Conservation (phyloP, 2,329 filamentous ascomycete species). For the Fusarium kyushuense region DNA sequence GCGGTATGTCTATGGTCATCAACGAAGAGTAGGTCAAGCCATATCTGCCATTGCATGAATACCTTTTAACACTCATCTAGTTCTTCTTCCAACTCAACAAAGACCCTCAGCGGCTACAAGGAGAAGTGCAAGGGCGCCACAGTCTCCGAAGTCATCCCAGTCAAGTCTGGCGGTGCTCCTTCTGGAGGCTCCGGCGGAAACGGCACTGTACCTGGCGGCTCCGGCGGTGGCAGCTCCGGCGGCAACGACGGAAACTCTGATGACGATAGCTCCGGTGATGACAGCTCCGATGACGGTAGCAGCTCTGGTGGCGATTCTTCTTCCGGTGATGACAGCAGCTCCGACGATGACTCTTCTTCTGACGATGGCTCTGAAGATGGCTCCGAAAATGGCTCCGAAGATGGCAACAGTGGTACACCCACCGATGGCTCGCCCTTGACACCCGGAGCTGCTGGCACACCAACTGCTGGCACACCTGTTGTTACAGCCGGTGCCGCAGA, state of each 20-base stretch:
- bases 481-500: conserved; percentile 45
- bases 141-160: conserved; percentile 48
- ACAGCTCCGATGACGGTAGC: neutral
- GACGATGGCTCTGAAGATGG: neutral
- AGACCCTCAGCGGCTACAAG: conserved; percentile 65
- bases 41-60: too few relatives aligned
- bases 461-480: conserved; percentile 35
- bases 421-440: conserved; percentile 23
- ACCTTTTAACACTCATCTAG: conserved; percentile 45
- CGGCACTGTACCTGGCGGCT: conserved; percentile 9
- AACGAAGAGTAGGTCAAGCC: conserved; percentile 73
- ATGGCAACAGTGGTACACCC: conserved; percentile 1
- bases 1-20: conserved; percentile 80
- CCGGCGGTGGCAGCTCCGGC: neutral
- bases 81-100: conserved; percentile 63
- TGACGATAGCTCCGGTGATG: neutral
- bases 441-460: conserved; percentile 37
- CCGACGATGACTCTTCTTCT: neutral
- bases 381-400: conserved; percentile 4
- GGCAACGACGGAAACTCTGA: neutral
- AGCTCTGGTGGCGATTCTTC: neutral
- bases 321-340: neutral
- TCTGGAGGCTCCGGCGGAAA: conserved; percentile 26
- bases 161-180: conserved; percentile 35
- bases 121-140: conserved; percentile 50